Conservation (phyloP, 805 yeast genomes). For the Wickerhamiella kurtzmanii region DNA sequence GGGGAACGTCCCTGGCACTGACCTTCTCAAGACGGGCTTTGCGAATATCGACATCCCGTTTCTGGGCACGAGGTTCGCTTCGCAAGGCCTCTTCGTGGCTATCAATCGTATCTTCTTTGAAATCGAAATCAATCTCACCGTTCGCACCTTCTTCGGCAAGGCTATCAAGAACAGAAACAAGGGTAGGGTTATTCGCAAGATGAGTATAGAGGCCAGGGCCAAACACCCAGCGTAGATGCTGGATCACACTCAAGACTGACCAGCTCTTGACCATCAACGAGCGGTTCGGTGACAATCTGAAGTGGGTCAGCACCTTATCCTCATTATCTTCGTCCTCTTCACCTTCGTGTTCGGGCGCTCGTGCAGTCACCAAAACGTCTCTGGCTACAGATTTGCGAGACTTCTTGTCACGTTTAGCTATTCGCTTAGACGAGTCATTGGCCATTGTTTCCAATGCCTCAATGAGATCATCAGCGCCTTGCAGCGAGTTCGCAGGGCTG, state of each 20-base stretch:
- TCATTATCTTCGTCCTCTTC: neutral
- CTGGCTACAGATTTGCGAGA: slow-evolving; percentile 30
- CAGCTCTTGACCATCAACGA: slow-evolving; percentile 24
- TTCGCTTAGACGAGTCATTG: slow-evolving; percentile 40
- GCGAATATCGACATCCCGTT: slow-evolving; percentile 6
- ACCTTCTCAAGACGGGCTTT: slow-evolving; percentile 13
- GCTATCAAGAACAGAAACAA: neutral
- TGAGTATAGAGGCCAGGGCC: slow-evolving; percentile 27
- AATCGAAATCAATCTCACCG: neutral
- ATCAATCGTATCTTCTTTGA: neutral
- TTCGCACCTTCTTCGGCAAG: neutral
- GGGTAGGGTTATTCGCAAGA: slow-evolving; percentile 23
- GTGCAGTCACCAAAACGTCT: slow-evolving; percentile 5
- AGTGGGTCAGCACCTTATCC: slow-evolving; percentile 16
- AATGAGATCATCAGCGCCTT: slow-evolving; percentile 28
- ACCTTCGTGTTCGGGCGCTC: neutral
- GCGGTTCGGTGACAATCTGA: slow-evolving; percentile 18
- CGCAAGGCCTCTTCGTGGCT: neutral
- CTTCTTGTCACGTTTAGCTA: slow-evolving; percentile 50
- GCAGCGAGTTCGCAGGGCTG: slow-evolving; percentile 6
- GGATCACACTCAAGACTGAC: slow-evolving; percentile 23
- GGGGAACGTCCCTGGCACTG: slow-evolving; percentile 1
- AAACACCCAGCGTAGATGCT: slow-evolving; percentile 26
- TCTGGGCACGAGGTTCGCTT: neutral
- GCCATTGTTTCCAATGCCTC: slow-evolving; percentile 30